Evolutionary conservation across 2,329 filamentous ascomycete genomes (phyloP), one percentile per base, ranked within the genome.

Genomic region (Diatrype stigma): DNA sequence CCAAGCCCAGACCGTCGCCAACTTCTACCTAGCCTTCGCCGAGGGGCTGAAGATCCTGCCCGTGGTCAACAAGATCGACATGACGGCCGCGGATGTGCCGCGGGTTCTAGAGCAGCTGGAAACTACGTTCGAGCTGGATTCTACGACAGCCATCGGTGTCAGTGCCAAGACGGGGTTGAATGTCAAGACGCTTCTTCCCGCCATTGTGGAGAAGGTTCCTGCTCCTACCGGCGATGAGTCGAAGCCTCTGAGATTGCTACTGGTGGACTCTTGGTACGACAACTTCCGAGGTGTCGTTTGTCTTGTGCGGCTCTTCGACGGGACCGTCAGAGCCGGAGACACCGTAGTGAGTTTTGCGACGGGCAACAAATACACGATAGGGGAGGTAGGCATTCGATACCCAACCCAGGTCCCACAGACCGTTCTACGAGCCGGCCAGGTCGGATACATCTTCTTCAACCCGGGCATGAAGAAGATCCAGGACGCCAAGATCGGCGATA

Each of bases 251-350:
- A 85, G 89, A 52, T 80, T 97, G 71, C 76, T 99, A 45, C 82
- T 99, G 14, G 91, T 99, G 26, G 94, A 99, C 70, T 96, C 92
- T 21, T 99, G 94, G 94, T 99, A 99, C 67, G 92, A 96, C 65
- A 92, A 87, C 54, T 99, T 96, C 70, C 88, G 91, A 58, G 94
- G 94, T 12, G 94, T 99, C 34, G 87, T 97, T 48, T 79, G 96
- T 47, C 78, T 99, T 6, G 91, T 99, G 12, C 80, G 94, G 11
- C 77, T 99, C 17, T 99, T 99, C 62, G 91, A 97, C 57, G 94
- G 94, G 11, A 81, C 83, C 47, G 78, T 99, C 56, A 83, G 80
- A 51, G 84, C 92, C 0, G 94, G 94, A 4, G 91, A 97, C 64
- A 84, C 87, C 37, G 74, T 99, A n/a, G 74, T 89, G 4, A 96